phyloP scores from a whole-genome alignment of 2,329 filamentous ascomycete genomes.

The Claviceps sp. region DNA sequence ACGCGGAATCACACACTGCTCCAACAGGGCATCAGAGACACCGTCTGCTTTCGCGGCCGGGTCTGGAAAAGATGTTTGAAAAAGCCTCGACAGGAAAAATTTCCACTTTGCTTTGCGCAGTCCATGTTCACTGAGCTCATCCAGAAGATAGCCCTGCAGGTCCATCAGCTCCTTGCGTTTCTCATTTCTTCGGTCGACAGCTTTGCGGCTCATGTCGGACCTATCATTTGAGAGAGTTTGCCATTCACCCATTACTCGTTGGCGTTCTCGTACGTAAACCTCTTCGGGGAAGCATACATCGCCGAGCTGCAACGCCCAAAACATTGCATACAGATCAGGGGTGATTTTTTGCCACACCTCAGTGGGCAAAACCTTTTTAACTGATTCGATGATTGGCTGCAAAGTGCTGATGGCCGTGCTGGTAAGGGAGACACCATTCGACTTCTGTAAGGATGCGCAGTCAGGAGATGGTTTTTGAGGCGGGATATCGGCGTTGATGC shows the following conservation, averaged over 20 bases:
- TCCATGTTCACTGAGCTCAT: conserved; percentile 60
- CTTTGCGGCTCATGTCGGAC: conserved; percentile 55
- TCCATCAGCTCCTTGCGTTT: conserved; percentile 58
- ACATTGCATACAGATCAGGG: conserved; percentile 73
- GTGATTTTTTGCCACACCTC: conserved; percentile 58
- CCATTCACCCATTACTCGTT: conserved; percentile 53
- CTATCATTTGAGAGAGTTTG: conserved; percentile 56
- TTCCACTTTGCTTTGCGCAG: conserved; percentile 54
- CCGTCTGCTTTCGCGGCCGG: conserved; percentile 48
- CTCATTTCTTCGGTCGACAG: conserved; percentile 47
- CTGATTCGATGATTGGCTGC: conserved; percentile 56
- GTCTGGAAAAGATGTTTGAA: conserved; percentile 63
- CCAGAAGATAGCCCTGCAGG: conserved; percentile 54
- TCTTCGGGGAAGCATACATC: conserved; percentile 66
- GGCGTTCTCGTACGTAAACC: conserved; percentile 66
- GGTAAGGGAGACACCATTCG: conserved; percentile 20
- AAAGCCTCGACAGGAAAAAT: conserved; percentile 59
- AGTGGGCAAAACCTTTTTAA: conserved; percentile 47
- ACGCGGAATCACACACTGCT: conserved; percentile 86
- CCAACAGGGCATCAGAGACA: conserved; percentile 65
- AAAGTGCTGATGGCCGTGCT: conserved; percentile 29
- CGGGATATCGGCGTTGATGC: conserved; percentile 2
- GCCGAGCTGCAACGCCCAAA: conserved; percentile 79
- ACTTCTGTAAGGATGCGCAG: conserved; percentile 15
- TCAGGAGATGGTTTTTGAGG: conserved; percentile 12